Percentiles rank a stretch among this genome's conserved stretches.
These are phyloP conservation scores for Nicotiana tabacum DNA, from an alignment of 257 asterid genomes.

Conservation along the genomic window DNA sequence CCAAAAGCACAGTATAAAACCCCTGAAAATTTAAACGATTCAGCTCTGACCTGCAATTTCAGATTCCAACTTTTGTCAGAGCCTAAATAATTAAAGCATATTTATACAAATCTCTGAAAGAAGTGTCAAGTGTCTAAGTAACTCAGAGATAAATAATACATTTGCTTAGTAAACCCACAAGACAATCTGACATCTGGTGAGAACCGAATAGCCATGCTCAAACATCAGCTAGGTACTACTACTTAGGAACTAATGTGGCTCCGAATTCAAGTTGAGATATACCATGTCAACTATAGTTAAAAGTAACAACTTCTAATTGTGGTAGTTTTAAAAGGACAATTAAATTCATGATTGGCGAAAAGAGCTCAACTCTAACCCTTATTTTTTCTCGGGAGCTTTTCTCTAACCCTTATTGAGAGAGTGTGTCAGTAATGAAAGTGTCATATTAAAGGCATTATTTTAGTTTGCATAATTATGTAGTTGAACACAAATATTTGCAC, in stretches of 20 bases:
- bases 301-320: background rate
- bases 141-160: background rate
- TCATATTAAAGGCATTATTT: background rate
- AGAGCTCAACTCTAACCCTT: background rate
- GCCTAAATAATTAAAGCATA: background rate
- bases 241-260: background rate
- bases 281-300: background rate
- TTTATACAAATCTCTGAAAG: background rate
- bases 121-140: background rate
- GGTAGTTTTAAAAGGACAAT: background rate
- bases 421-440: background rate
- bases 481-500: background rate
- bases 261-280: background rate
- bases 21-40: constrained; percentile 68
- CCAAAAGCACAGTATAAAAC: constrained; percentile 63
- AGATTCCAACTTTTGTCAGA: background rate
- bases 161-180: background rate
- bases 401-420: background rate
- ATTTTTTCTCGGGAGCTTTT: background rate
- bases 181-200: background rate
- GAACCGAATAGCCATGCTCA: background rate
- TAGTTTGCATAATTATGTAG: constrained; percentile 1
- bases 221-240: background rate
- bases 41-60: constrained; percentile 58
- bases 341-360: background rate